Conservation (phyloP, 2,329 filamentous ascomycete genomes). For the Xylariales sp. region DNA sequence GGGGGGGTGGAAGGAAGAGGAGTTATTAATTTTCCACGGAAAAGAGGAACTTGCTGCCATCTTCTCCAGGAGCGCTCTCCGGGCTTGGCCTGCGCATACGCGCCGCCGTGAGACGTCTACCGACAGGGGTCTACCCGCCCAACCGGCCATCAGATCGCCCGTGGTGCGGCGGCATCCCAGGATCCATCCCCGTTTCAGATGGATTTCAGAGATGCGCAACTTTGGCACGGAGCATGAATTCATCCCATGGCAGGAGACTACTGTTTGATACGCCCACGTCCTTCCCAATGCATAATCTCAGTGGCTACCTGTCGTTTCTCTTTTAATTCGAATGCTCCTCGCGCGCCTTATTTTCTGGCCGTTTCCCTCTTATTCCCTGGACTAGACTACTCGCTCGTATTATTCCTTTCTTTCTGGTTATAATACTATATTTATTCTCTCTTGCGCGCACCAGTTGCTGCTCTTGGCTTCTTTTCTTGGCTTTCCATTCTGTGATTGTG, state of each 20-base stretch:
- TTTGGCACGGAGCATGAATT: too few species aligned
- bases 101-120: too few species aligned
- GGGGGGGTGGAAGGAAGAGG: too few species aligned
- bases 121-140: slow-evolving; percentile 5
- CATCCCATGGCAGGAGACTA: too few species aligned
- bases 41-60: too few species aligned
- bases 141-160: slow-evolving; percentile 1
- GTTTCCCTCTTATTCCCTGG: too few species aligned
- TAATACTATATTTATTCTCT: too few species aligned
- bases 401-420: too few species aligned
- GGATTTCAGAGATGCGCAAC: slow-evolving; percentile 26
- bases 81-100: too few species aligned
- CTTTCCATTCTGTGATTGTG: slow-evolving; percentile 21
- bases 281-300: slow-evolving; percentile 16
- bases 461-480: slow-evolving; percentile 17
- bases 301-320: slow-evolving; percentile 12
- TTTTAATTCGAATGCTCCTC: slow-evolving; percentile 14
- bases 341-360: too few species aligned
- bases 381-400: slow-evolving; percentile 10
- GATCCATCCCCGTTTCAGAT: slow-evolving; percentile 30
- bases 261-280: slow-evolving; percentile 13
- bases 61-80: too few species aligned
- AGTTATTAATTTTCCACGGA: too few species aligned
- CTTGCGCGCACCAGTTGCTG: slow-evolving; percentile 9
- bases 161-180: slow-evolving; percentile 19